Evolutionary conservation across 345 rosid species (phyloP).

Genomic region (Carallia brachiata): DNA sequence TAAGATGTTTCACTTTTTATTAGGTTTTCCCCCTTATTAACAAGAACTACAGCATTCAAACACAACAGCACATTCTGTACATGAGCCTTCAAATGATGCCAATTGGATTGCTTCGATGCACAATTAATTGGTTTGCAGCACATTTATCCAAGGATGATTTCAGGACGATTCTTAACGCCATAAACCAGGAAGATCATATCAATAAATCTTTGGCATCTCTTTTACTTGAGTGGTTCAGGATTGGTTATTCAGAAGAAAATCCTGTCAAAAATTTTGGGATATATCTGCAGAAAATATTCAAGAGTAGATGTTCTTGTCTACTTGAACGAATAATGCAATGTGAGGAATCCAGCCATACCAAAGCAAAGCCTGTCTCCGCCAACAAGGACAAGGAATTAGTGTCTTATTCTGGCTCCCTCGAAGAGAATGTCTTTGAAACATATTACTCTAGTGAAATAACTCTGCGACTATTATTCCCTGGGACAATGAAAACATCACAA

Average conservation of each 20-base stretch:
- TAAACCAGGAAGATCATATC: slow-evolving; percentile 31
- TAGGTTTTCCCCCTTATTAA: slow-evolving; percentile 56
- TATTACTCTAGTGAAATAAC: slow-evolving; percentile 49
- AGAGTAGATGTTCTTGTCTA: slow-evolving; percentile 35
- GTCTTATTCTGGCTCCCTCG: slow-evolving; percentile 18
- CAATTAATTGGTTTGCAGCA: slow-evolving; percentile 66
- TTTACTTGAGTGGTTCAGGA: slow-evolving; percentile 59
- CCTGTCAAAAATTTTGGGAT: slow-evolving; percentile 48
- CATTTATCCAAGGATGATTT: slow-evolving; percentile 56
- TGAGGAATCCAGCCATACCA: slow-evolving; percentile 25
- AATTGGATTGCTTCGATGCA: slow-evolving; percentile 68
- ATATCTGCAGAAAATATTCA: slow-evolving; percentile 47
- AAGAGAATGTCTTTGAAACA: slow-evolving; percentile 26
- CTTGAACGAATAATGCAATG: slow-evolving; percentile 20
- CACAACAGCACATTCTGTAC: slow-evolving; percentile 56
- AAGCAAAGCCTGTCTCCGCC: slow-evolving; percentile 20
- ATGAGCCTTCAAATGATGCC: slow-evolving; percentile 66
- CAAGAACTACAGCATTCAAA: slow-evolving; percentile 48
- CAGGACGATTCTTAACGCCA: slow-evolving; percentile 45
- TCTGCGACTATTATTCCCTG: slow-evolving; percentile 38
- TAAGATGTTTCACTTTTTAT: slow-evolving; percentile 21
- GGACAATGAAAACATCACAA: slow-evolving; percentile 20
- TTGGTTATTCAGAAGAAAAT: slow-evolving; percentile 56
- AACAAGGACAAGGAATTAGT: slow-evolving; percentile 28
- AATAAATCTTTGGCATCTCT: slow-evolving; percentile 49